Evolutionary conservation across 73 alveolate species (phyloP), one percentile per base, ranked within the genome.

Genomic region (Paramecium biaurelia): DNA sequence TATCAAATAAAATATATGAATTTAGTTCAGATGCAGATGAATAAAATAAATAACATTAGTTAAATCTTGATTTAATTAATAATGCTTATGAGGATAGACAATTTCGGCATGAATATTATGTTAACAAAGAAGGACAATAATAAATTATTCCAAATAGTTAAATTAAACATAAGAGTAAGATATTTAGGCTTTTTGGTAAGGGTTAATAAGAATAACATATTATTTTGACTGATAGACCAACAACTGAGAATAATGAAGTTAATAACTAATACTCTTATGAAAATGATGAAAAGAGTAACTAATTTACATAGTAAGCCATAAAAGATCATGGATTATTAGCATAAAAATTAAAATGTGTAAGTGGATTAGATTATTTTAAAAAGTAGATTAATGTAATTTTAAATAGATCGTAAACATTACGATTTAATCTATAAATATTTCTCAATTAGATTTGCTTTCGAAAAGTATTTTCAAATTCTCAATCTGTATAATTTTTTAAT

Each of bases 341-440:
- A 23, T 7, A 63, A 63, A 34, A 72, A 38, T 72, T 72, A 12
- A 72, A 72, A 14, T 72, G 86, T 72, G 45, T 28, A 72, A 72
- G 86, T 72, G 86, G 86, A 7, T 10, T 72, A 15, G 86, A 72
- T 32, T 72, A 72, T 72, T 72, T 72, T 35, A 35, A 72, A 35
- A 72, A 72, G 35, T 72, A 72, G 45, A 72, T 72, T 14, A 35
- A 35, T 35, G 5, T 32, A 30, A 72, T 72, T 18, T 20, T 72
- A 37, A 72, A 72, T 72, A 72, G 86, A 72, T 32, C 86, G 15
- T 35, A 72, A 72, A 57, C 67, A 20, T 10, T 72, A 34, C 24
- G 20, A 4, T 72, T 72, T 34, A 38, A 42, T 8, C 0, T 32
- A 9, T 21, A 72, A 72, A 30, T 72, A 38, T 72, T 72, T 35